Base-by-base conservation (phyloP, 169 alveolate genomes). In the Plasmodium falciparum region DNA sequence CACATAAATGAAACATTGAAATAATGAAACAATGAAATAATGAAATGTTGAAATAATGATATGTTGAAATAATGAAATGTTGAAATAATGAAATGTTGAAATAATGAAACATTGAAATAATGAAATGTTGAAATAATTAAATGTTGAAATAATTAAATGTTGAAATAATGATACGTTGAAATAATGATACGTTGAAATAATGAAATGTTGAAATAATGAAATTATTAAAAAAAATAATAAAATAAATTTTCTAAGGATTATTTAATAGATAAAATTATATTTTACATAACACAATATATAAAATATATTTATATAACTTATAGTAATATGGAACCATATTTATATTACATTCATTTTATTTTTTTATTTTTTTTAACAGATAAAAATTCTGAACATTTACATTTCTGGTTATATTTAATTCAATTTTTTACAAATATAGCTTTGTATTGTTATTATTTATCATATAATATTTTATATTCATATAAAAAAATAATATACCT, bases 361-460 rank as follows among this genome's bases (percentile, higher is more conserved):
- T 26, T 2, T 26, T 26, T 26, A 0, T 67, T 26, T 26, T 26
- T 26, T 26, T 80, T 80, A 17, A 67, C 67, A 29, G 49, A 61
- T 33, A 52, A 71, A 15, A 43, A 80, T 67, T 80, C 49, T 61
- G 56, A 4, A 20, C 49, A 80, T 29, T 20, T 80, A 9, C 67
- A 80, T 43, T 80, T 67, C 22, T 80, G 90, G 90, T 15, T 80
- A 12, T 80, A 78, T 26, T 69, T 80, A 80, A 80, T 80, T 80
- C 90, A 80, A 43, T 78, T 78, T 24, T 67, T 80, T 67, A 80
- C 90, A n/a, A 80, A 58, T n/a, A 80, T 67, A 29, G 90, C 83
- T 9, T 11, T 80, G 54, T 80, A 66, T 11, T 80, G 90, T 22
- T 73, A 80, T 49, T 78, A 67, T 65, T 49, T 80, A 13, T 29